phyloP scores from a whole-genome alignment of 2,329 filamentous ascomycete species.

The Hymenoscyphus linearis region DNA sequence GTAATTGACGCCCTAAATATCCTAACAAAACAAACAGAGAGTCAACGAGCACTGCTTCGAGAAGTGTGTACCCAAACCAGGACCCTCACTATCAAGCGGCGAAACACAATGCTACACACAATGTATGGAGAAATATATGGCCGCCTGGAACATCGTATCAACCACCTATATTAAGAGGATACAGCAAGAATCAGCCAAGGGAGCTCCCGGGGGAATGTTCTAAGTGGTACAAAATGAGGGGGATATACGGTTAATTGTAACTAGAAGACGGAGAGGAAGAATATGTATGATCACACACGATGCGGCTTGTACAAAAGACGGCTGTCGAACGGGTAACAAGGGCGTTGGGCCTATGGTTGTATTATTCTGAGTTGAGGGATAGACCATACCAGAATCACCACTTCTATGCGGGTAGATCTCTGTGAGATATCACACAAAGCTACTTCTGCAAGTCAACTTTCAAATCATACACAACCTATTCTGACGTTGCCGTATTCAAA shows the following conservation, averaged over 20 bases:
- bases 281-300: slow-evolving; percentile 5
- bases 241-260: neutral
- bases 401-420: neutral
- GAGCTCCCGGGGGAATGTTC: slow-evolving; percentile 22
- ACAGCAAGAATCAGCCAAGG: slow-evolving; percentile 27
- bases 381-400: slow-evolving; percentile 1
- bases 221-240: no score
- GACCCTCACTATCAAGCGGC: slow-evolving; percentile 53
- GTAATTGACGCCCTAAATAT: slow-evolving; percentile 26
- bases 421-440: neutral
- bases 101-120: slow-evolving; percentile 67
- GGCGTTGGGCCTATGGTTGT: neutral
- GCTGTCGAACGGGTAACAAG: neutral
- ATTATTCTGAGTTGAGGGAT: neutral
- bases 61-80: slow-evolving; percentile 67
- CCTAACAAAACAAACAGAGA: slow-evolving; percentile 53
- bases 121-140: slow-evolving; percentile 84
- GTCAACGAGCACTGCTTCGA: slow-evolving; percentile 79
- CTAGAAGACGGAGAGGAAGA: neutral
- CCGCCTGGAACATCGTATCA: slow-evolving; percentile 71
- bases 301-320: slow-evolving; percentile 3
- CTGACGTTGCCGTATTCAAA: neutral
- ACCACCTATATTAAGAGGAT: slow-evolving; percentile 53
- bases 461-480: neutral
- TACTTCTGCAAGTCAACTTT: neutral